These are phyloP conservation scores for Sophora flavescens DNA, from an alignment of 306 rosid genomes.

Conservation along the genomic window DNA sequence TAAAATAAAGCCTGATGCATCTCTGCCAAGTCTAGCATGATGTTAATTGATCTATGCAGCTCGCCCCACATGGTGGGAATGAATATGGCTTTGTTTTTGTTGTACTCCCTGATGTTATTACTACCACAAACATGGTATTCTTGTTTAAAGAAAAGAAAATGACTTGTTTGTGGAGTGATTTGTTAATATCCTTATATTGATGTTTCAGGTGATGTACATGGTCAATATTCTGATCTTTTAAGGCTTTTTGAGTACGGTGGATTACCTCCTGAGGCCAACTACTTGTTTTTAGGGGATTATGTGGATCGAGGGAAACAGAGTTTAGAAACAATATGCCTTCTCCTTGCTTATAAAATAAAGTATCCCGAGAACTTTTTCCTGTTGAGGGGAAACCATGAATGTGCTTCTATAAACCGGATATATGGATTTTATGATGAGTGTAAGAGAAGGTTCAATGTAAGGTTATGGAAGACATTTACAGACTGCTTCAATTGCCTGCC, in stretches of 20 bases:
- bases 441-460: conserved; percentile 89
- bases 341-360: conserved; percentile 88
- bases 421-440: conserved; percentile 99
- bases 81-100: background rate
- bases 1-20: background rate
- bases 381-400: conserved; percentile 96
- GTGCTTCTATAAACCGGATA: conserved; percentile 95
- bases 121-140: background rate
- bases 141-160: background rate
- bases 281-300: conserved; percentile 95
- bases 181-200: conserved; percentile 28
- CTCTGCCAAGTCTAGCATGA: background rate
- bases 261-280: conserved; percentile 91
- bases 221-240: conserved; percentile 93
- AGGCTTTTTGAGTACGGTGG: conserved; percentile 98
- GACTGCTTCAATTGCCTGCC: conserved; percentile 95
- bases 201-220: conserved; percentile 89
- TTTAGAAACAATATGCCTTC: conserved; percentile 93
- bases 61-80: background rate
- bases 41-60: background rate
- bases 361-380: conserved; percentile 91
- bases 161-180: conserved; percentile 10
- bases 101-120: background rate
- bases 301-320: conserved; percentile 98
- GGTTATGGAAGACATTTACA: conserved; percentile 88